A percentile compares a stretch with the other conserved stretches of the same genome.
phyloP scores from a whole-genome alignment of 164 flowering plant genomes.

The Magnolia changhungtana region DNA sequence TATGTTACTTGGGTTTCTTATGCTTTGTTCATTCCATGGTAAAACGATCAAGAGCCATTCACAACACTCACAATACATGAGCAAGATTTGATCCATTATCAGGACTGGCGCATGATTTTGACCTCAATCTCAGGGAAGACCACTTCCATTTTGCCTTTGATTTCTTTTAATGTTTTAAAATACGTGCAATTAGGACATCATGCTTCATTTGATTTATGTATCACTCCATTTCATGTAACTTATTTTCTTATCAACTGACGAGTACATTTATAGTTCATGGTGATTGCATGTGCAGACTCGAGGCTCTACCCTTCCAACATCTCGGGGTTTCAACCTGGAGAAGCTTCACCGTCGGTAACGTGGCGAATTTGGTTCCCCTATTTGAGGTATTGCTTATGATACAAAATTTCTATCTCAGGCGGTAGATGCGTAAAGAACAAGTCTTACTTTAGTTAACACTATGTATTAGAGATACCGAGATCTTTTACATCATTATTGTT shows the following conservation, averaged over 20 bases:
- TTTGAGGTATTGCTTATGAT: constrained; percentile 48
- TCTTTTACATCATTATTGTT: no score
- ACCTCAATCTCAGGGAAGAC: neutral
- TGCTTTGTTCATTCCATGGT: no score
- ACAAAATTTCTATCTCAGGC: no score
- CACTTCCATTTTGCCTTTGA: neutral
- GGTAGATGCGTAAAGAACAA: no score
- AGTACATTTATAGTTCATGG: constrained; percentile 65
- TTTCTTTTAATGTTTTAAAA: neutral
- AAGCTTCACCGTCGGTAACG: constrained; percentile 75
- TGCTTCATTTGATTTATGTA: neutral
- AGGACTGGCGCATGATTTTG: no score
- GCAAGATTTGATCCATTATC: no score
- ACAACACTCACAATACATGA: no score
- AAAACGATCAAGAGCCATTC: no score
- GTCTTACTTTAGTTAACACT: no score
- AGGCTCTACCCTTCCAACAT: constrained; percentile 90
- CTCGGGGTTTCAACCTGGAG: constrained; percentile 94
- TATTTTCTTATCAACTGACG: constrained; percentile 25
- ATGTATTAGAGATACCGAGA: no score
- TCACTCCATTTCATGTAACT: neutral
- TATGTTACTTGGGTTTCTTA: no score
- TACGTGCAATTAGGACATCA: neutral
- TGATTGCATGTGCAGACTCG: constrained; percentile 98
- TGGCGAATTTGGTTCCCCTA: constrained; percentile 88